These are phyloP conservation scores for Berberis vulgaris DNA, from an alignment of 164 flowering plant genomes.

Conservation along the genomic window DNA sequence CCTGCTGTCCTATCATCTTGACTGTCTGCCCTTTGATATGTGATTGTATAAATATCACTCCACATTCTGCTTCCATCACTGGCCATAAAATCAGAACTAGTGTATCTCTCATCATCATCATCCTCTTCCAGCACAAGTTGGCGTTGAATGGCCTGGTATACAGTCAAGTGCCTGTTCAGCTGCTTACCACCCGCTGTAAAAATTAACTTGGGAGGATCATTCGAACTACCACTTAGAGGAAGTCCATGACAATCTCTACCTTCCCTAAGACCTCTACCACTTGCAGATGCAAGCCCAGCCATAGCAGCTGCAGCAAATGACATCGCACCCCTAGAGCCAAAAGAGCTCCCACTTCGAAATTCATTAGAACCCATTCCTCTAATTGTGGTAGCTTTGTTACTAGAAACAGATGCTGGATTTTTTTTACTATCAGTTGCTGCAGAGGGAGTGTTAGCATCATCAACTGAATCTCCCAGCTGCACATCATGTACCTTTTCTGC, in stretches of 20 bases:
- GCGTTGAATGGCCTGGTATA: conserved; percentile 88
- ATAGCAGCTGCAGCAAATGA: conserved; percentile 98
- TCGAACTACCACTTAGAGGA: conserved; percentile 30
- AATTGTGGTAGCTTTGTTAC: conserved; percentile 41
- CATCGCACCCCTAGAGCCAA: conserved; percentile 82
- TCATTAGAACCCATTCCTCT: conserved; percentile 57
- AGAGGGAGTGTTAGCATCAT: conserved; percentile 42
- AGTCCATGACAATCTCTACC: conserved; percentile 81
- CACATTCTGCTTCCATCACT: conserved; percentile 85
- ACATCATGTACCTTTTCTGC: conserved; percentile 92
- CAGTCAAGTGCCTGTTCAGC: conserved; percentile 76
- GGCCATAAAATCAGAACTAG: conserved; percentile 47
- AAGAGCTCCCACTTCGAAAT: conserved; percentile 48
- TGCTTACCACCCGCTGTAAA: conserved; percentile 87
- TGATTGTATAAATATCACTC: conserved; percentile 82
- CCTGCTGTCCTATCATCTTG: conserved; percentile 43
- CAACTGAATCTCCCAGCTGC: conserved; percentile 74
- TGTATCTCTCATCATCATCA: conserved; percentile 70
- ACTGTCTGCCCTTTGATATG: conserved; percentile 73
- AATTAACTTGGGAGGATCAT: conserved; percentile 65
- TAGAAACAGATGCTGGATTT: conserved; percentile 61
- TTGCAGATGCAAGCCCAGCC: conserved; percentile 84
- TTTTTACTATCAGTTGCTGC: conserved; percentile 49
- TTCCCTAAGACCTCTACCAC: conserved; percentile 68
- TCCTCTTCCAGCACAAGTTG: conserved; percentile 78